These are phyloP conservation scores for Nakaseomyces bracarensis DNA, from an alignment of 1,139 yeast genomes.

Conservation along the genomic window DNA sequence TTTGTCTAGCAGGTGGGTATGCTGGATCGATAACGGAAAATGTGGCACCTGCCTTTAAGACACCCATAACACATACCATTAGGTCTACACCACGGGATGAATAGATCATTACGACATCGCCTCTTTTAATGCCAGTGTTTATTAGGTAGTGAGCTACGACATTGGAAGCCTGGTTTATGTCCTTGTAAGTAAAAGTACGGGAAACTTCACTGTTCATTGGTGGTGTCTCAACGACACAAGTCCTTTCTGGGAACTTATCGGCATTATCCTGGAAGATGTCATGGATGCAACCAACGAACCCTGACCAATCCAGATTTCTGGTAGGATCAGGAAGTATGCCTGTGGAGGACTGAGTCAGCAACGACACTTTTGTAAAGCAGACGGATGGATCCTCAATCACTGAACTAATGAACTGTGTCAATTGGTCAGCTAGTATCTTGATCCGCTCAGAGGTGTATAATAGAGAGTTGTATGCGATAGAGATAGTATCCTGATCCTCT, in stretches of 20 bases:
- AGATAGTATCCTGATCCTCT: conserved; percentile 13
- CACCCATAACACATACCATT: conserved; percentile 96
- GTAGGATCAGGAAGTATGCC: conserved; percentile 79
- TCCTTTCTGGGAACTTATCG: conserved; percentile 67
- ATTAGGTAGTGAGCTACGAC: conserved; percentile 84
- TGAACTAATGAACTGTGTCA: conserved; percentile 43
- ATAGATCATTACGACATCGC: conserved; percentile 95
- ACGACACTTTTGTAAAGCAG: conserved; percentile 51
- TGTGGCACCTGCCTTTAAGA: conserved; percentile 95
- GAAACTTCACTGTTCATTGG: conserved; percentile 47
- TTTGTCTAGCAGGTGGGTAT: conserved; percentile 96
- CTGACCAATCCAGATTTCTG: conserved; percentile 77
- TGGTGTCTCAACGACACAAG: conserved; percentile 89
- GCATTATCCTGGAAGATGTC: conserved; percentile 89
- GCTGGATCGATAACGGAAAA: conserved; percentile 98
- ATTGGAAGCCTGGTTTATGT: conserved; percentile 90
- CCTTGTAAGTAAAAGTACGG: conserved; percentile 71
- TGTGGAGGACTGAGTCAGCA: conserved; percentile 58
- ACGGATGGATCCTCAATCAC: conserved; percentile 35
- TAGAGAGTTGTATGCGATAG: conserved; percentile 55
- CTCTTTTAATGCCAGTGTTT: conserved; percentile 70
- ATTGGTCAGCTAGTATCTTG: conserved; percentile 62
- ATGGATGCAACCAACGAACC: conserved; percentile 90
- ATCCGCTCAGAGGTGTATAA: conserved; percentile 68
- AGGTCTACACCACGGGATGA: conserved; percentile 96